Evolutionary conservation across 305 asterid genomes (phyloP), one percentile per base, ranked within the genome.

Genomic region (Nicotiana rustica): DNA sequence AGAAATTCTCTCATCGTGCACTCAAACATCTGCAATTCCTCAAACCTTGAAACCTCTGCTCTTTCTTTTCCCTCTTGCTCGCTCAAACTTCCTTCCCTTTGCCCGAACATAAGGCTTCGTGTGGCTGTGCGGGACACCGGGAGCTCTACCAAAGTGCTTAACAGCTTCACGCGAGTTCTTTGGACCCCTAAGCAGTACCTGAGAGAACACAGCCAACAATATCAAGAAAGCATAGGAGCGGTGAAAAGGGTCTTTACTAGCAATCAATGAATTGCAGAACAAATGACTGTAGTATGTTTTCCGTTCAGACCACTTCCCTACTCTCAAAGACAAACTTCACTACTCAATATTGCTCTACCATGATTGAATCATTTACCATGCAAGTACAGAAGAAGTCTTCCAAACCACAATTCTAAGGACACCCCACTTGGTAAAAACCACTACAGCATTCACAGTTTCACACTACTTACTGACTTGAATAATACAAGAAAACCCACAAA

Each of bases 61-160:
- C 81, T 93, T 94, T 84, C 97, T 92, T 38, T 82, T 91, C 70
- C 98, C 97, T 77, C 98, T 90, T 21, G 98, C 98, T 1, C 90
- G 87, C 90, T 94, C 97, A 66, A 94, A 94, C 81, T 94, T 94
- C 87, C 98, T 89, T 78, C 98, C 98, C 92, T 93, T 91, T 49
- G 97, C 36, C 61, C 97, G 90, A 71, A 94, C 97, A 79, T 92
- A 94, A 8, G 97, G 98, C 90, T 94, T 94, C 71, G 97, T 92
- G 85, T 93, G 97, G 85, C 98, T 94, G 92, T 92, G 93, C 0
- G 98, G 97, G 47, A 94, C 98, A 86, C 97, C 98, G 64, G 98
- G 98, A 65, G 98, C 98, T 19, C 93, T 95, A 29, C 98, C 98
- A 83, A 94, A 94, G 91, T 94, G 98, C 86, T 86, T 94, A 83